Conservation (phyloP, 169 alveolate species). For the Plasmodium gallinaceum region DNA sequence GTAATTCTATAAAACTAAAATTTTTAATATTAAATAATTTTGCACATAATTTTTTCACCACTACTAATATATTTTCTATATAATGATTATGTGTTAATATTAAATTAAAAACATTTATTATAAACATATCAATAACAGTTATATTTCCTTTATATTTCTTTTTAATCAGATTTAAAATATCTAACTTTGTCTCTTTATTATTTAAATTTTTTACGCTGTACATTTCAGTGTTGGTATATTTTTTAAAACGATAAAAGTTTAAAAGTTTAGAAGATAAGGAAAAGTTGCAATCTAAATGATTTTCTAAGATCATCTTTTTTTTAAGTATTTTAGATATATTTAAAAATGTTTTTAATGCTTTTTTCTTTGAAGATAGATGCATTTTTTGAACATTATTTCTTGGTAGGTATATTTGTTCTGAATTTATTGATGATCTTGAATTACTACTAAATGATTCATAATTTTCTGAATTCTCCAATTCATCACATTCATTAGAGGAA, state of each 20-base stretch:
- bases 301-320: constrained; percentile 10
- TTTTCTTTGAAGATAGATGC: constrained; percentile 10
- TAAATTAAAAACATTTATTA: constrained; percentile 47
- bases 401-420: background rate
- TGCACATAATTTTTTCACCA: background rate
- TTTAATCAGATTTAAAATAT: background rate
- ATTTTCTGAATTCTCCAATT: background rate
- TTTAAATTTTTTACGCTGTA: constrained; percentile 1
- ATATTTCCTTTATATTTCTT: constrained; percentile 49
- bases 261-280: constrained; percentile 8
- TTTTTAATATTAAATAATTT: background rate
- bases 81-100: constrained; percentile 25
- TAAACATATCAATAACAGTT: constrained; percentile 41
- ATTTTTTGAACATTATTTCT: background rate
- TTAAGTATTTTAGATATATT: constrained; percentile 4
- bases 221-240: constrained; percentile 17
- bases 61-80: constrained; percentile 10
- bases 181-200: background rate
- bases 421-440: background rate
- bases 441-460: background rate
- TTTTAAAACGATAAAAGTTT: constrained; percentile 16
- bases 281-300: background rate
- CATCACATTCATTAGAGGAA: background rate
- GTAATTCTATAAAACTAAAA: background rate
- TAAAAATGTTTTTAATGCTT: constrained; percentile 23